Conservation (phyloP, 108 stramenopile species). For the Asterionellopsis glacialis region DNA sequence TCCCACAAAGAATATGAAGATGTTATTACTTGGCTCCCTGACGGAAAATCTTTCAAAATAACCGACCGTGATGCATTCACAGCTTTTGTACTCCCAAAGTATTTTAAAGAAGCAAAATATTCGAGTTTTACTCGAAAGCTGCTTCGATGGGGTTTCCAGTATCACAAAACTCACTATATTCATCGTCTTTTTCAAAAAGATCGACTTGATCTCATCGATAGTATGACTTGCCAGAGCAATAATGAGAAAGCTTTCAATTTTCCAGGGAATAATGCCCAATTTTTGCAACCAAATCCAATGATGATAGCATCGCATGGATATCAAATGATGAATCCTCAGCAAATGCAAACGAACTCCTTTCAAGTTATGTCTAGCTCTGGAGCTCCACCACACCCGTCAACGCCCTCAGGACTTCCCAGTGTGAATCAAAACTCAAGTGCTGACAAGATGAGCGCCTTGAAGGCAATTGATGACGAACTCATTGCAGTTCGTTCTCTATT, state of each 20-base stretch:
- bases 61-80: conserved; percentile 34
- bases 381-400: too few species aligned
- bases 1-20: conserved; percentile 24
- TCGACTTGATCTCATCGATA: conserved; percentile 26
- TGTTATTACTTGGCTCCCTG: conserved; percentile 49
- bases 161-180: conserved; percentile 31
- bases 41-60: conserved; percentile 47
- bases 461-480: too few species aligned
- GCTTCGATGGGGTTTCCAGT: conserved; percentile 70
- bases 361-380: too few species aligned
- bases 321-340: too few species aligned
- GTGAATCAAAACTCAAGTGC: too few species aligned
- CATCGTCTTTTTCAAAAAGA: conserved; percentile 41
- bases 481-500: too few species aligned
- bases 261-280: too few species aligned
- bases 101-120: conserved; percentile 81
- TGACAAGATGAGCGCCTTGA: too few species aligned
- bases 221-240: conserved; percentile 31
- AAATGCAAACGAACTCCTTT: too few species aligned
- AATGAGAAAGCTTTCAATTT: conserved; percentile 9
- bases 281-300: too few species aligned
- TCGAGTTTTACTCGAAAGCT: conserved; percentile 80
- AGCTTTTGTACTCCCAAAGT: conserved; percentile 30
- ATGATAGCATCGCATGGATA: too few species aligned
- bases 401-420: too few species aligned